Conservation (phyloP, 768 basidiomycete species). For the Suillus decipiens region DNA sequence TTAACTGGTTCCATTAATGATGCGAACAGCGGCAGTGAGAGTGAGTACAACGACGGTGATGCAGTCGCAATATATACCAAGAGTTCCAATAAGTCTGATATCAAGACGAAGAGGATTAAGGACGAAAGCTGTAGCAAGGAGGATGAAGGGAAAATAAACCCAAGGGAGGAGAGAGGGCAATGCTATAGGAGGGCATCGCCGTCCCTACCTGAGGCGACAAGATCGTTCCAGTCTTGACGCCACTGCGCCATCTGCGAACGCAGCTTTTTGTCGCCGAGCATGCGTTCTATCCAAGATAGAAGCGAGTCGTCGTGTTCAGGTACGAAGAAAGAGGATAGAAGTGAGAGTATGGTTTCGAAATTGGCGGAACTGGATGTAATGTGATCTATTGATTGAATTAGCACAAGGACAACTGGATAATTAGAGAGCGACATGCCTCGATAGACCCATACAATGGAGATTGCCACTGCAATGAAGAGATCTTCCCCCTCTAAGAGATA, state of each 20-base stretch:
- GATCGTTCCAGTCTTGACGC: conserved; percentile 77
- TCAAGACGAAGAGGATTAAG: background rate
- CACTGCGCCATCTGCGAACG: conserved; percentile 69
- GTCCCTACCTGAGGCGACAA: conserved; percentile 67
- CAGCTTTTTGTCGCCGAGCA: conserved; percentile 63
- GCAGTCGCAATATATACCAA: conserved; percentile 7
- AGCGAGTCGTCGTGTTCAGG: conserved; percentile 87
- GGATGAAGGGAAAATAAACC: background rate
- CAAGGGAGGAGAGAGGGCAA: background rate
- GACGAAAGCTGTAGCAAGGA: background rate
- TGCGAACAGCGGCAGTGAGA: conserved; percentile 6
- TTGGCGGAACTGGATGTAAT: conserved; percentile 76
- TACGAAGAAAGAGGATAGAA: conserved; percentile 93
- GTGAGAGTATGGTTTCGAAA: conserved; percentile 90
- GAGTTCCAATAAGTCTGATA: conserved; percentile 4
- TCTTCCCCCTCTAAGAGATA: conserved; percentile 91
- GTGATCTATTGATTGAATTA: conserved; percentile 56
- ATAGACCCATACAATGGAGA: conserved; percentile 91
- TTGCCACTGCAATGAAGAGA: conserved; percentile 78
- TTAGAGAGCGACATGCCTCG: conserved; percentile 54
- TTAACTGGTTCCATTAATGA: conserved; percentile 6
- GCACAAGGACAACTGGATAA: background rate
- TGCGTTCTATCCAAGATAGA: conserved; percentile 75
- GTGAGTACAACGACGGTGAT: conserved; percentile 4
- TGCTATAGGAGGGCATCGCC: conserved; percentile 57